Conservation (phyloP, 73 alveolate genomes). For the Tetrahymena malaccensis region DNA sequence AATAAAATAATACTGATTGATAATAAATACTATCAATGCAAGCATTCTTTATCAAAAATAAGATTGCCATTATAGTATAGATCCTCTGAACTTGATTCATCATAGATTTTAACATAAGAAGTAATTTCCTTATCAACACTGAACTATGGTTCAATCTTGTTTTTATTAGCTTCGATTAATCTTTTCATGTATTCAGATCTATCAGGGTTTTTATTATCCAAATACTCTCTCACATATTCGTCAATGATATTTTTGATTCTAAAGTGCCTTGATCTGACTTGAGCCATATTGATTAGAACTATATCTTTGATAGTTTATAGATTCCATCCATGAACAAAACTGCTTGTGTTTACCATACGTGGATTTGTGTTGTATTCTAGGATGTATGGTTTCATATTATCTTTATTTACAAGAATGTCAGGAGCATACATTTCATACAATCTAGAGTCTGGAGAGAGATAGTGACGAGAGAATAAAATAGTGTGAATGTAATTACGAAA, state of each 20-base stretch:
- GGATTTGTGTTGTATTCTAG: slow-evolving; percentile 32
- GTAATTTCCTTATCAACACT: neutral
- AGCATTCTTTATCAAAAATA: neutral
- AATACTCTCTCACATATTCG: neutral
- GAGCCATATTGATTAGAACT: slow-evolving; percentile 12
- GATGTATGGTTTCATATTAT: neutral
- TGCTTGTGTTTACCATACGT: slow-evolving; percentile 19
- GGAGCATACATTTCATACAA: slow-evolving; percentile 34
- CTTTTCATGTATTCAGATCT: neutral
- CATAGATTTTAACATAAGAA: neutral
- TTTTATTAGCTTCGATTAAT: neutral
- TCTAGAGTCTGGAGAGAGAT: neutral
- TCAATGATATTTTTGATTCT: slow-evolving; percentile 4
- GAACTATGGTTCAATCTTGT: neutral
- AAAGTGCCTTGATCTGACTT: slow-evolving; percentile 4
- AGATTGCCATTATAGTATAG: neutral
- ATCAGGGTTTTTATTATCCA: neutral
- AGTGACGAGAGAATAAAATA: neutral
- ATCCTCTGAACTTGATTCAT: neutral
- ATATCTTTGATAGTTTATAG: slow-evolving; percentile 6
- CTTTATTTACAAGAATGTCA: slow-evolving; percentile 9
- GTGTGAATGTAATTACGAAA: slow-evolving; percentile 14
- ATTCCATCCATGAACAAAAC: neutral
- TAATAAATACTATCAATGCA: neutral
- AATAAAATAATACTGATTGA: neutral